phyloP scores from a whole-genome alignment of 371 early-diverging fungal genomes.

The Syncephalastrum contaminatum region DNA sequence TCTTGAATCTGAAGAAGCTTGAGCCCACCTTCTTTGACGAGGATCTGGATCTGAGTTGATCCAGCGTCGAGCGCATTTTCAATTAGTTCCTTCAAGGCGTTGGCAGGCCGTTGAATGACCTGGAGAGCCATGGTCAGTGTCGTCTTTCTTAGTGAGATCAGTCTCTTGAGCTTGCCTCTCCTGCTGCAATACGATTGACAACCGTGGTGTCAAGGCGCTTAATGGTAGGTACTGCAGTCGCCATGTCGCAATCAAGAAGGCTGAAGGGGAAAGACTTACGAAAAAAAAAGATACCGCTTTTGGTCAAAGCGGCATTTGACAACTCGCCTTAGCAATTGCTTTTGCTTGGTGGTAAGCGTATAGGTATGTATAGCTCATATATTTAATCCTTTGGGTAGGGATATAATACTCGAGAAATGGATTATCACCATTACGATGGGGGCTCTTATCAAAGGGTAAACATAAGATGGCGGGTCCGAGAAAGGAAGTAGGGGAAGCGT shows the following conservation, averaged over 20 bases:
- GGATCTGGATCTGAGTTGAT: conserved; percentile 80
- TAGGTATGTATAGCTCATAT: too few species aligned
- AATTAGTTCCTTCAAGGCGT: conserved; percentile 96
- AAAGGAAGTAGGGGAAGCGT: too few species aligned
- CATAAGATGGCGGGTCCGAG: too few species aligned
- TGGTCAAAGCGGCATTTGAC: too few species aligned
- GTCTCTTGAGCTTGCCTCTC: conserved; percentile 65
- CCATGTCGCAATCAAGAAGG: conserved; percentile 1
- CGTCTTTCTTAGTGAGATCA: neutral
- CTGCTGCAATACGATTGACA: conserved; percentile 94
- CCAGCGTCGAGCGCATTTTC: conserved; percentile 98
- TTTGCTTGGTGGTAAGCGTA: too few species aligned
- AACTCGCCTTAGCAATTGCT: too few species aligned
- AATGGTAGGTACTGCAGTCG: conserved; percentile 41
- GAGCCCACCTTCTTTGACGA: conserved; percentile 85
- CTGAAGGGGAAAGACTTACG: neutral
- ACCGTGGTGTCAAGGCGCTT: conserved; percentile 75
- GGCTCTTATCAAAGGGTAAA: too few species aligned
- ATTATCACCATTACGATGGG: too few species aligned
- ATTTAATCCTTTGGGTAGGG: too few species aligned
- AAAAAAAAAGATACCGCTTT: conserved; percentile 1
- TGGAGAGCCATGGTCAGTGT: conserved; percentile 17
- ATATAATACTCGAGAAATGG: too few species aligned
- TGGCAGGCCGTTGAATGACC: conserved; percentile 93
- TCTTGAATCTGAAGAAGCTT: conserved; percentile 94